Evolutionary conservation across 371 early-diverging fungal genomes (phyloP).

Genomic region (Mucor sp.): DNA sequence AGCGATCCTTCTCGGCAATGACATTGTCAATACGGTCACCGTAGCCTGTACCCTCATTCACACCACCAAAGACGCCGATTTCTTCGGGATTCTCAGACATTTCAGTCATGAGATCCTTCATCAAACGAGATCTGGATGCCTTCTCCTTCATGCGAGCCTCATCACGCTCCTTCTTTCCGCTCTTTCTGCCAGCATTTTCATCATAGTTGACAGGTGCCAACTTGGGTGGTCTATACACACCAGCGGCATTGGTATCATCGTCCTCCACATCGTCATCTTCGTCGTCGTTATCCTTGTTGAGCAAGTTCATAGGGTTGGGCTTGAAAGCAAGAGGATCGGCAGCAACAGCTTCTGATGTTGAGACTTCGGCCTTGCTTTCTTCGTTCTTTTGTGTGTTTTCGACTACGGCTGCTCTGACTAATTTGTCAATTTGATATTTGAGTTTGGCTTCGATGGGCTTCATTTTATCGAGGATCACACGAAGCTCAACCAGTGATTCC

Average conservation of each 20-base stretch:
- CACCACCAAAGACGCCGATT: slow-evolving; percentile 68
- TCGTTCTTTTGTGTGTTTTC: slow-evolving; percentile 27
- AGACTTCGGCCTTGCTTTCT: slow-evolving; percentile 17
- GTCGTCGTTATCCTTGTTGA: slow-evolving; percentile 44
- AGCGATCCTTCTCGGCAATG: slow-evolving; percentile 69
- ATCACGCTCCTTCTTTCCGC: slow-evolving; percentile 61
- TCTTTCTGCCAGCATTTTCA: slow-evolving; percentile 56
- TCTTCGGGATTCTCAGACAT: slow-evolving; percentile 91
- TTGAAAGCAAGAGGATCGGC: slow-evolving; percentile 84
- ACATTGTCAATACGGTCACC: slow-evolving; percentile 57
- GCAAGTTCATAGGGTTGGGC: slow-evolving; percentile 82
- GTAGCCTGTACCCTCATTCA: slow-evolving; percentile 57
- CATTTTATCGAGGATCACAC: slow-evolving; percentile 89
- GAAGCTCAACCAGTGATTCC: slow-evolving; percentile 72
- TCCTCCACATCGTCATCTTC: slow-evolving; percentile 47
- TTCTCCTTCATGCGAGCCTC: slow-evolving; percentile 68
- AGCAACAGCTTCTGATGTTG: slow-evolving; percentile 31
- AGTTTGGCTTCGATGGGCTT: slow-evolving; percentile 92
- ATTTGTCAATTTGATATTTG: slow-evolving; percentile 96
- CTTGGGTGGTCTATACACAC: slow-evolving; percentile 86
- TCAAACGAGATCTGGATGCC: slow-evolving; percentile 84
- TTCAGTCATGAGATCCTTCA: slow-evolving; percentile 84
- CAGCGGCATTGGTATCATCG: slow-evolving; percentile 20
- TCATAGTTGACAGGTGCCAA: slow-evolving; percentile 88
- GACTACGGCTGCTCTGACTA: slow-evolving; percentile 76